Evolutionary conservation across 208 protist species (phyloP), one percentile per base, ranked within the genome.

Genomic region (Borovskyia barvae): DNA sequence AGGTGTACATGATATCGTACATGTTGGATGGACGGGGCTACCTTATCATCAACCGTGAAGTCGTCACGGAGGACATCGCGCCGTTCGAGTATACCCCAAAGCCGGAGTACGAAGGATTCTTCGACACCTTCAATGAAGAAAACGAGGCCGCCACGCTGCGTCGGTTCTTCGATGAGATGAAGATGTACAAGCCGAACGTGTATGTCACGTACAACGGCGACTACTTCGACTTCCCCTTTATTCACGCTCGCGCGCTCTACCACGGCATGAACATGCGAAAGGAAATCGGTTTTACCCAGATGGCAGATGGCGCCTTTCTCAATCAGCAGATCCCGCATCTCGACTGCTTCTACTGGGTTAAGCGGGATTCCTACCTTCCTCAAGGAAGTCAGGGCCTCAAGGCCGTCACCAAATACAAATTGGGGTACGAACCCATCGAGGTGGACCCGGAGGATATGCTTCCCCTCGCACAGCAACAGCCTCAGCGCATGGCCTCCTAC

Each of bases 1-100:
- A 93, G 57, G 98, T 99, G 35, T 99, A 99, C 85, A 99, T 99
- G 98, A 99, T 99, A 51, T 99, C 99, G 3, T 99, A 99, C 83
- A 99, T 99, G 98, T 55, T 99, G 6, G 98, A 99, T 72, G 90
- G 94, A 1, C 85, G 98, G 45, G 98, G 98, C 35, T 99, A 97
- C 72, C 76, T 99, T 9, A 99, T 99, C 63, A 73, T 98, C 37
- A 99, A 99, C 79, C 68, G 98, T 43, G 88, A 98, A 48, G 98
- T 99, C 65, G 97, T 99, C 2, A 80, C 90, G 8, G 88, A 87
- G 55, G 97, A 99, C 78, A 99, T 99, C 58, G 72, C 97, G 28
- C 75, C 97, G 39, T 99, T 99, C 76, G 98, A 99, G 74, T 99
- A 99, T 82, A 99, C 97, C 1, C 98, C 98, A 2, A 98, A 97